A percentile compares a stretch with the other conserved stretches of the same genome.
phyloP scores from a whole-genome alignment of 768 basidiomycete species.

The Suillus americanus region DNA sequence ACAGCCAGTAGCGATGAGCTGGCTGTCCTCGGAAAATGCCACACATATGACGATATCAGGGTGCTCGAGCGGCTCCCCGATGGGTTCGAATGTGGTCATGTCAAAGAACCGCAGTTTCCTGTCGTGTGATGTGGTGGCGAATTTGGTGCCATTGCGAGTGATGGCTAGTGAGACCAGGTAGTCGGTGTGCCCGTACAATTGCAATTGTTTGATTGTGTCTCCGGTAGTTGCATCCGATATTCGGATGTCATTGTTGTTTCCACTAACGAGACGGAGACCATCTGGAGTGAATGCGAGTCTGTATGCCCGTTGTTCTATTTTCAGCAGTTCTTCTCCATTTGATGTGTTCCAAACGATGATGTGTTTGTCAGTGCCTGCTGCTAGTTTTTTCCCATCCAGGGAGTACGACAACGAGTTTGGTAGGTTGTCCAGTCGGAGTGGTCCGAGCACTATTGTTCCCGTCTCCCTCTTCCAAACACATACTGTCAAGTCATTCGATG shows the following conservation, averaged over 20 bases:
- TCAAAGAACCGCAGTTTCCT: not conserved
- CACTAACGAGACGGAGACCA: not conserved
- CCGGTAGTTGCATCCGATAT: not conserved
- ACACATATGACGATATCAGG: not conserved
- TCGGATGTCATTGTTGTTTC: not conserved
- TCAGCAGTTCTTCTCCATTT: not conserved
- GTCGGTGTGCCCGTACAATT: too few species aligned
- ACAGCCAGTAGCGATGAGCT: not conserved
- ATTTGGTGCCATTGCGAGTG: not conserved
- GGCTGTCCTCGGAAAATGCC: not conserved
- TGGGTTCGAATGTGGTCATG: not conserved
- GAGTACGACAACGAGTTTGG: not conserved
- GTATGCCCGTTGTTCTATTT: not conserved
- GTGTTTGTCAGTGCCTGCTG: conserved; percentile 6
- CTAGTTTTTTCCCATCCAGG: not conserved
- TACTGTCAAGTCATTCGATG: not conserved
- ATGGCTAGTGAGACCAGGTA: not conserved
- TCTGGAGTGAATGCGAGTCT: not conserved
- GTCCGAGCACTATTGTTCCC: not conserved
- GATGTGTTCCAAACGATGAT: not conserved
- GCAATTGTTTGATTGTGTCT: not conserved
- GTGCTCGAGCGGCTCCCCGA: not conserved
- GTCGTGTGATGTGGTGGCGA: not conserved
- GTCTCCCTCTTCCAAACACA: not conserved
- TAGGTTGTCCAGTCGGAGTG: not conserved